Conservation (phyloP, 441 rosid species). For the Raphanus hybrid region DNA sequence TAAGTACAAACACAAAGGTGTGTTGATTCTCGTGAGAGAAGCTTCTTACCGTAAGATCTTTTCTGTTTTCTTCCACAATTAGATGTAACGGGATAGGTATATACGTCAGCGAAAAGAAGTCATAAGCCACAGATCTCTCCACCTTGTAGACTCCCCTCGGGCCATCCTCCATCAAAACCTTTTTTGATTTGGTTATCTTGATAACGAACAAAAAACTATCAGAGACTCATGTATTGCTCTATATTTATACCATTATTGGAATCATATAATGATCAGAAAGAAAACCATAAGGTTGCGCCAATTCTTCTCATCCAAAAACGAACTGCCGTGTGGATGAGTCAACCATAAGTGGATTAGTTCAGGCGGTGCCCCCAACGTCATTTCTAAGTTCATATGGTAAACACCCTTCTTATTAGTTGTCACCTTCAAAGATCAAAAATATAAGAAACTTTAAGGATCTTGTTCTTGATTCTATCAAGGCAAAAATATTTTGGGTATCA, state of each 20-base stretch:
- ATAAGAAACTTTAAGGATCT: neutral
- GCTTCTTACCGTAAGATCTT: constrained; percentile 49
- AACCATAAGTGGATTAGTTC: constrained; percentile 66
- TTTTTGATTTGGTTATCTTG: constrained; percentile 62
- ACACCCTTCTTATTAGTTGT: constrained; percentile 1
- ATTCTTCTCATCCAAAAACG: constrained; percentile 51
- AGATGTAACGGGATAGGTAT: constrained; percentile 73
- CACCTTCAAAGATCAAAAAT: neutral
- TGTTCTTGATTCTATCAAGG: neutral
- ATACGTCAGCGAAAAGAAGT: constrained; percentile 92
- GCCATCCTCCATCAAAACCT: constrained; percentile 72
- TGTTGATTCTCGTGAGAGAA: neutral
- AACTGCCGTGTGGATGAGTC: constrained; percentile 57
- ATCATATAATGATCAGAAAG: neutral
- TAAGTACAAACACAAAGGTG: neutral
- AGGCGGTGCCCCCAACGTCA: constrained; percentile 80
- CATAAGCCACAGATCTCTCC: constrained; percentile 87
- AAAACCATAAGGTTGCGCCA: neutral
- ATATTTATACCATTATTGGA: too few species aligned
- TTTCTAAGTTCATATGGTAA: constrained; percentile 45
- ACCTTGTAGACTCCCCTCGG: constrained; percentile 65
- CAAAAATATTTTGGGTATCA: neutral
- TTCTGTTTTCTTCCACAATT: constrained; percentile 77
- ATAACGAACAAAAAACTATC: neutral
- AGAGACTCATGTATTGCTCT: neutral